Evolutionary conservation across 75 land plant species (phyloP).

Genomic region (Chamaecyparis obtusa): DNA sequence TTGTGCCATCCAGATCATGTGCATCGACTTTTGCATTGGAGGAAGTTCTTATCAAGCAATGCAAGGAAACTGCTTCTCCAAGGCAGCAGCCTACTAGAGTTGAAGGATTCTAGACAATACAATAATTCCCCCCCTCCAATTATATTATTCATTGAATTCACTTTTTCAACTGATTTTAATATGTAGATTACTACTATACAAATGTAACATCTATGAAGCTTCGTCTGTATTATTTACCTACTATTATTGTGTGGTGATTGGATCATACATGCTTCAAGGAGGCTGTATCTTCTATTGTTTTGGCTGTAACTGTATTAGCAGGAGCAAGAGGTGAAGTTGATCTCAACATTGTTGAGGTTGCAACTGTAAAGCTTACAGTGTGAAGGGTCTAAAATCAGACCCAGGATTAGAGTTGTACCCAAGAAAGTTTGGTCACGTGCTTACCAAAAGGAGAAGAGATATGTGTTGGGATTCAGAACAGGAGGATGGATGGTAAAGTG

Average conservation of each 20-base stretch:
- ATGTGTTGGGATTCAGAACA: not conserved
- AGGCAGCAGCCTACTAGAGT: conserved; percentile 11
- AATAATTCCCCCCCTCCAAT: not conserved
- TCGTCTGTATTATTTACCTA: conserved; percentile 12
- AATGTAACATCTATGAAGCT: conserved; percentile 14
- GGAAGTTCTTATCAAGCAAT: conserved; percentile 10
- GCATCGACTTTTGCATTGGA: conserved; percentile 11
- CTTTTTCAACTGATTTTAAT: conserved; percentile 3
- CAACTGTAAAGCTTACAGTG: not conserved
- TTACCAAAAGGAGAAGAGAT: not conserved
- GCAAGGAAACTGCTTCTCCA: conserved; percentile 12
- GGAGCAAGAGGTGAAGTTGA: conserved; percentile 6
- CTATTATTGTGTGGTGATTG: conserved; percentile 10
- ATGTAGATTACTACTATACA: conserved; percentile 8
- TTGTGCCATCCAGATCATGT: conserved; percentile 13
- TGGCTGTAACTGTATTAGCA: conserved; percentile 5
- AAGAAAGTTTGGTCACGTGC: not conserved
- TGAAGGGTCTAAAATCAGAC: conserved; percentile 13
- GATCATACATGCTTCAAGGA: conserved; percentile 11
- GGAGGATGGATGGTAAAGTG: not conserved
- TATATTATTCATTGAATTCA: conserved; percentile 2
- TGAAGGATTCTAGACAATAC: conserved; percentile 11
- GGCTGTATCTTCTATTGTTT: conserved; percentile 8
- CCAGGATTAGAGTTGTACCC: conserved; percentile 4
- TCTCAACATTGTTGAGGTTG: conserved; percentile 1